A percentile compares a stretch with the other conserved stretches of the same genome.
Conservation (phyloP, 2,329 filamentous ascomycete genomes). For the Alternaria conjuncta region DNA sequence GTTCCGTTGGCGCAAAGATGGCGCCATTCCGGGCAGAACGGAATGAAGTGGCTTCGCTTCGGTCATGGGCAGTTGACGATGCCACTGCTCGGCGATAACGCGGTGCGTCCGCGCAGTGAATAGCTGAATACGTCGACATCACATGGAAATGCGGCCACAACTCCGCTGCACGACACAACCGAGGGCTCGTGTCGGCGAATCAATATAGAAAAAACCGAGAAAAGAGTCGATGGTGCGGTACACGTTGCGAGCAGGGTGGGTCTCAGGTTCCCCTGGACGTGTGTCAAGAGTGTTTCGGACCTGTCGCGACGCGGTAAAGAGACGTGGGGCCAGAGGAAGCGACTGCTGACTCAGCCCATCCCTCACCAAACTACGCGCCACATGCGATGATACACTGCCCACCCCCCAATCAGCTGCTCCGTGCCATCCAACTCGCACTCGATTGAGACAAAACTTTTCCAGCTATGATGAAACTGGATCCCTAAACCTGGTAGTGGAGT, state of each 20-base stretch:
- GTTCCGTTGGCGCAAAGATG: background rate
- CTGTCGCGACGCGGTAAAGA: slow-evolving; percentile 27
- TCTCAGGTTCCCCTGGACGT: slow-evolving; percentile 24
- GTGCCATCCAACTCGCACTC: background rate
- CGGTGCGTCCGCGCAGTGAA: slow-evolving; percentile 10
- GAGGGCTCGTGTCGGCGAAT: slow-evolving; percentile 24
- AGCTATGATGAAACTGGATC: slow-evolving; percentile 3
- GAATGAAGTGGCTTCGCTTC: slow-evolving; percentile 5
- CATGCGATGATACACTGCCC: slow-evolving; percentile 3
- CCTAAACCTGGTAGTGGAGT: slow-evolving; percentile 12
- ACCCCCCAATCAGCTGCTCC: slow-evolving; percentile 16
- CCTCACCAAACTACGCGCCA: slow-evolving; percentile 14
- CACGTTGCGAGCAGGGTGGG: slow-evolving; percentile 26
- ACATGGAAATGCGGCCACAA: slow-evolving; percentile 10
- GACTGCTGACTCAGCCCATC: slow-evolving; percentile 19
- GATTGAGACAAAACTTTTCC: slow-evolving; percentile 4
- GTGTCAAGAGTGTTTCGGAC: slow-evolving; percentile 36
- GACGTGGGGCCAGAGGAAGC: slow-evolving; percentile 14
- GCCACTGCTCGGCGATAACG: slow-evolving; percentile 9
- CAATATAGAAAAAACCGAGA: slow-evolving; percentile 15
- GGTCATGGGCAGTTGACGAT: slow-evolving; percentile 1
- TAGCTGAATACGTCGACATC: slow-evolving; percentile 4
- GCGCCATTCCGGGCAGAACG: background rate
- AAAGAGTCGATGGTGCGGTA: slow-evolving; percentile 32
- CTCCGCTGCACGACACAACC: slow-evolving; percentile 10